A percentile compares a stretch with the other conserved stretches of the same genome.
Evolutionary conservation across 352 stramenopile species (phyloP).

Genomic region (Phytophthora lateralis): DNA sequence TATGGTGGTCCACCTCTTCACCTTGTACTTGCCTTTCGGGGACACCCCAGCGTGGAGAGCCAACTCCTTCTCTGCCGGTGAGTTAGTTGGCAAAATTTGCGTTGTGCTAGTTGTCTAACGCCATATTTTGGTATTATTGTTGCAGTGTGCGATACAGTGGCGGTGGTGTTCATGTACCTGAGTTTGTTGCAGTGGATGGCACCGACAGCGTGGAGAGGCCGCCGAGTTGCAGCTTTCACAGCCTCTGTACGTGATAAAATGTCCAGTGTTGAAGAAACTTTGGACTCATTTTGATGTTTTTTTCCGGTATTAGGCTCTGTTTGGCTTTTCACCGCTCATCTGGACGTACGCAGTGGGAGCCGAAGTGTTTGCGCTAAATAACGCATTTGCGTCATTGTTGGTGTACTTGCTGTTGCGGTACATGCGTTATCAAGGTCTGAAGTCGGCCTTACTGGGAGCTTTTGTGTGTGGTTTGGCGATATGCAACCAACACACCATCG

Average conservation of each 20-base stretch:
- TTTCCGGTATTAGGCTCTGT: constrained; percentile 56
- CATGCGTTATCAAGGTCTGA: constrained; percentile 24
- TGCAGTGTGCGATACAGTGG: constrained; percentile 63
- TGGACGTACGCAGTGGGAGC: constrained; percentile 95
- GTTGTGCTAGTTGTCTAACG: neutral
- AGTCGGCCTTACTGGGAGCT: constrained; percentile 62
- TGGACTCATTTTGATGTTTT: constrained; percentile 1
- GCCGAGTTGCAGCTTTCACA: constrained; percentile 50
- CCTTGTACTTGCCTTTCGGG: constrained; percentile 33
- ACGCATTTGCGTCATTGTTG: constrained; percentile 88
- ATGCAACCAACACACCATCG: constrained; percentile 96
- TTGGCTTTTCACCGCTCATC: constrained; percentile 92
- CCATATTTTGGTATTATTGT: neutral
- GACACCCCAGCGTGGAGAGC: constrained; percentile 77
- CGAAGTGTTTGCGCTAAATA: constrained; percentile 98
- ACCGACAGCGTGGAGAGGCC: constrained; percentile 11
- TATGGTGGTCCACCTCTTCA: constrained; percentile 83
- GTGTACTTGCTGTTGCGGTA: constrained; percentile 71
- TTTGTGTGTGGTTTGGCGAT: constrained; percentile 93
- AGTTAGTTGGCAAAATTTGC: neutral
- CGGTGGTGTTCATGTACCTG: constrained; percentile 58
- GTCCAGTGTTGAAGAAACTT: neutral
- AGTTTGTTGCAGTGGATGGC: constrained; percentile 59
- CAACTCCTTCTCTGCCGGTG: constrained; percentile 90
- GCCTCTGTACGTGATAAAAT: constrained; percentile 45